Evolutionary conservation across 2,329 filamentous ascomycete species (phyloP), one percentile per base, ranked within the genome.

Genomic region (Aureobasidium sp.): DNA sequence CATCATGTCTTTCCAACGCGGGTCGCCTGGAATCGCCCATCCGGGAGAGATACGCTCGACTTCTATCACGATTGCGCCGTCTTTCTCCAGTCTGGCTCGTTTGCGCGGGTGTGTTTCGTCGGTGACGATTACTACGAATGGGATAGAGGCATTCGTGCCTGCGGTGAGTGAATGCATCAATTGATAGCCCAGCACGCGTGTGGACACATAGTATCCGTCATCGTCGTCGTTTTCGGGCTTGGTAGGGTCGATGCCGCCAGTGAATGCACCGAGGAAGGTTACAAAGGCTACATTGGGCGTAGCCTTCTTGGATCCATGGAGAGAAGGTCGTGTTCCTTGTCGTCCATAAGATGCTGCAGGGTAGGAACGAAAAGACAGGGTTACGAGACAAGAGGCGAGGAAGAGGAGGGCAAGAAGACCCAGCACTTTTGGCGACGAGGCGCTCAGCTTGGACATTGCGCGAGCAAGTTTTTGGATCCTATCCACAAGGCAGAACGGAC

Each of bases 41-140:
- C 68, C 69, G 29, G 68, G 63, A 9, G 69, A 61, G n/a, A 75
- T 65, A 11, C 67, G 68, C 39, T 71, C 69, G 27, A 73, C 70
- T 13, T 70, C 62, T n/a, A 73, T 63, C 37, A 76, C 66, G 11
- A 68, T 72, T 2, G 73, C 74, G 52, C 74, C 73, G 62, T 76
- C 73, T 54, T 65, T 64, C 29, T 67, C 66, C 16, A 76, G 67
- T 13, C 69, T 69, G n/a, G 69, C 67, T n/a, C 69, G 67, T 62
- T 75, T 75, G 32, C 67, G 66, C 45, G 69, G 63, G 7, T 69
- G 69, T 27, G 75, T 71, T 61, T 73, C 71, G 21, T 66, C 59
- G 0, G 73, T 74, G 59, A 71, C 72, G 48, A 75, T 63, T n/a
- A 75, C 70, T 29, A 76, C 63, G 65, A 76, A 74, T 32, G 73